A percentile compares a stretch with the other conserved stretches of the same genome.
Conservation (phyloP, 257 asterid species). For the Nicotiana obtusifolia region DNA sequence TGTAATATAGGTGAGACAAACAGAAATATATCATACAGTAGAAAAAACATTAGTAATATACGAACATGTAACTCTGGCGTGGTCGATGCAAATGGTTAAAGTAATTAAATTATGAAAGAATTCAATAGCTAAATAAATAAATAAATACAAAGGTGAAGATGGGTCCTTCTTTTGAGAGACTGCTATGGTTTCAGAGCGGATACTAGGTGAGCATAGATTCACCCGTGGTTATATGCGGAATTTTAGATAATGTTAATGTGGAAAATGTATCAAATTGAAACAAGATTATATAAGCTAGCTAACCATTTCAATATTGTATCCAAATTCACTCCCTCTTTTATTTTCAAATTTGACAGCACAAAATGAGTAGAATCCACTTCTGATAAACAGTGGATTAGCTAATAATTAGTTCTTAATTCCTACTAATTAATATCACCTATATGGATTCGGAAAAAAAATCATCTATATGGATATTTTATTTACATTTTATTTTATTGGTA, state of each 20-base stretch:
- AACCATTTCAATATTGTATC: not conserved
- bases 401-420: not conserved
- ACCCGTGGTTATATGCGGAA: not conserved
- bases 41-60: not conserved
- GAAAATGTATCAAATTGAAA: not conserved
- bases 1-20: slow-evolving; percentile 5
- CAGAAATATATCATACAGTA: not conserved
- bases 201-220: not conserved
- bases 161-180: slow-evolving; percentile 2
- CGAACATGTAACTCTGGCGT: not conserved
- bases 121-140: not conserved
- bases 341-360: not conserved
- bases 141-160: not conserved
- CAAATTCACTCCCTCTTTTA: not conserved
- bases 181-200: not conserved
- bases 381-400: not conserved
- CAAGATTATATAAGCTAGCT: not conserved
- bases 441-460: not conserved
- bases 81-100: not conserved
- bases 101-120: not conserved
- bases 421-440: not conserved
- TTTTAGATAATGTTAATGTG: not conserved
- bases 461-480: not conserved
- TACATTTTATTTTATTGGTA: not conserved
- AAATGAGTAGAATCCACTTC: not conserved